phyloP scores from a whole-genome alignment of 441 rosid species.

The Omphalea diandra region DNA sequence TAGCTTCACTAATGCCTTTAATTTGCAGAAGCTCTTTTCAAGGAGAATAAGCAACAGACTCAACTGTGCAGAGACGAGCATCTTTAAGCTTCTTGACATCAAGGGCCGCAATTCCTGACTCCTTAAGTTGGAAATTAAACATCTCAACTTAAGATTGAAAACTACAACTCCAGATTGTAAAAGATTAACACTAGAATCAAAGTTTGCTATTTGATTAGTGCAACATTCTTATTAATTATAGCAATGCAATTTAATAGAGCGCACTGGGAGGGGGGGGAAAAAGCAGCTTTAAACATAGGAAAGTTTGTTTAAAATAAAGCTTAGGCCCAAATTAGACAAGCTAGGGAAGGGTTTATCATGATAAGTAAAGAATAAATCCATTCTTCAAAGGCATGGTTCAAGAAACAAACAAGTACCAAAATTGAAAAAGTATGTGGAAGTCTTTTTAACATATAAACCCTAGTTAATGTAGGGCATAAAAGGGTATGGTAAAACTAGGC shows the following conservation, averaged over 20 bases:
- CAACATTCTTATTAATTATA: neutral
- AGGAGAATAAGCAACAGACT: conserved; percentile 83
- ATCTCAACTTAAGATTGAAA: conserved; percentile 10
- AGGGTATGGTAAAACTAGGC: neutral
- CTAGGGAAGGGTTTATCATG: neutral
- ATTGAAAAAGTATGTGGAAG: neutral
- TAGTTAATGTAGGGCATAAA: neutral
- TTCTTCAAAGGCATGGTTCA: neutral
- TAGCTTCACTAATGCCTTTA: conserved; percentile 95
- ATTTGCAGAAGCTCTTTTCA: conserved; percentile 97
- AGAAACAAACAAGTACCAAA: neutral
- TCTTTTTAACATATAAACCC: neutral
- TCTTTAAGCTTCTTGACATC: conserved; percentile 92
- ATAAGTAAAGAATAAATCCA: neutral
- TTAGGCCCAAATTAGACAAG: neutral
- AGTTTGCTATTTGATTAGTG: neutral
- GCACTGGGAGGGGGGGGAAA: too few species aligned
- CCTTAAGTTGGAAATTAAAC: conserved; percentile 40
- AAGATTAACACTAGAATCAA: neutral
- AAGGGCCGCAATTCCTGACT: conserved; percentile 82
- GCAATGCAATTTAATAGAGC: neutral
- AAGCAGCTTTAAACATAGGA: neutral
- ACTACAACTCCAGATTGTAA: too few species aligned
- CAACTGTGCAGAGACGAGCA: conserved; percentile 92
- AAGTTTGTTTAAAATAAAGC: neutral